These are phyloP conservation scores for Firmiana major DNA, from an alignment of 345 rosid genomes.

Conservation along the genomic window DNA sequence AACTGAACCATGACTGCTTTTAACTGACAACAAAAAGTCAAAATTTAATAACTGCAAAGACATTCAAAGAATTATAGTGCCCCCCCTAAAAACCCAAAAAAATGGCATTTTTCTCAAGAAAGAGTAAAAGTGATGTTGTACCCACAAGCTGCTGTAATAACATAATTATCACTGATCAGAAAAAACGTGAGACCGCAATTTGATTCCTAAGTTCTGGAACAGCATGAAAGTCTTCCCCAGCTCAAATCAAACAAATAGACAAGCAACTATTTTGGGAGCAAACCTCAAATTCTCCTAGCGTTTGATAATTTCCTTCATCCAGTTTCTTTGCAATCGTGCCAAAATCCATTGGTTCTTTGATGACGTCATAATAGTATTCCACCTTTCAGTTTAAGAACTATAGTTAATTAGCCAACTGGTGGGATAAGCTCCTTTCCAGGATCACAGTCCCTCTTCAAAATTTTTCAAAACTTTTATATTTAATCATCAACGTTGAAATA, in stretches of 20 bases:
- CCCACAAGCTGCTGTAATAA: not conserved
- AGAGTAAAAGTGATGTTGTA: not conserved
- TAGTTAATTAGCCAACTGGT: not conserved
- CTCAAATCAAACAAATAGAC: not conserved
- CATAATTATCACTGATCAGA: not conserved
- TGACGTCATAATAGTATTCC: constrained; percentile 22
- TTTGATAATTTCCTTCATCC: constrained; percentile 21
- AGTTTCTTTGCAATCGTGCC: constrained; percentile 28
- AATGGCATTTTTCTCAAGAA: not conserved
- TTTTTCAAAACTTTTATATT: not conserved
- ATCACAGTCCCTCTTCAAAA: constrained; percentile 9
- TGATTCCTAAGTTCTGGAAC: constrained; percentile 3
- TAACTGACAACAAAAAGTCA: not conserved
- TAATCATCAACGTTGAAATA: not conserved
- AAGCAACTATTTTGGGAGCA: constrained; percentile 1
- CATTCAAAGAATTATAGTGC: not conserved
- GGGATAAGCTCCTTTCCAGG: not conserved
- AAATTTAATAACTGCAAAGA: not conserved
- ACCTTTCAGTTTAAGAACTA: constrained; percentile 27
- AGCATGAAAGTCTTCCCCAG: not conserved
- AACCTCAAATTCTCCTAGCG: constrained; percentile 32
- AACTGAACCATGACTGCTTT: not conserved
- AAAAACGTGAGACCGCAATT: constrained; percentile 2
- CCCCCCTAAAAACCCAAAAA: not conserved
- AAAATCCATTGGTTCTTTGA: constrained; percentile 39